Base-by-base conservation (phyloP, 2,329 filamentous ascomycete genomes). In the Xenosphaeropsis pyriputrescens region DNA sequence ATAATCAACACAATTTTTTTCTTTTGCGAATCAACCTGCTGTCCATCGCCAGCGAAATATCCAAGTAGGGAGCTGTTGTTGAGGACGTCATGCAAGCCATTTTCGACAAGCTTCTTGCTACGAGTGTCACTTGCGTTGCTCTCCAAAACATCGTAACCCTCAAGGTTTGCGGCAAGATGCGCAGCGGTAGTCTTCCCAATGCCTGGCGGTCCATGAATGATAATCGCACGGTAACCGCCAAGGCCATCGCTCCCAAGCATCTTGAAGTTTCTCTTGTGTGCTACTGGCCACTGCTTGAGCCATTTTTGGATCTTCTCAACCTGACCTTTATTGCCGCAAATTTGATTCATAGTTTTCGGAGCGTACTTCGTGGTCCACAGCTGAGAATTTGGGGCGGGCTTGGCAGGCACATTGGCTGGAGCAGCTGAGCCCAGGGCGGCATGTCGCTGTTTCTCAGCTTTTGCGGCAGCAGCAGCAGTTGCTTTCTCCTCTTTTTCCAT, bases 141-240 rank as follows among this genome's bases (percentile, higher is more conserved):
- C 63, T 98, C 91, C 11, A 98, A 67, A 32, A 95, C 72, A 57
- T 98, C 91, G 53, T 85, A 96, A 2, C 89, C 88, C 54, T 93
- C 88, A 15, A 96, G 63, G 52, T 86, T 93, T 1, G 91, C 89
- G 13, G 93, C 85, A 19, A 98, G 67, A 63, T 98, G 91, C 17
- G 91, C 91, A 36, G 93, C 85, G 22, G 91, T 98, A 2, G 91
- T 98, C 62, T 98, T 98, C 48, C 91, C 91, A 47, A 98, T 94
- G 14, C 91, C 91, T 19, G 91, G 91, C 13, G 91, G 89, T 0
- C 91, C 91, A 47, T 93, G 88, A 39, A 98, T 79, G 55, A 96
- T 93, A 46, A 96, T 79, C n/a, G 89, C 85, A 45, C 91, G 79
- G 50, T 81, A 83, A 0, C 70, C 70, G 26, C 89, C 89, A 55